A percentile compares a stretch with the other conserved stretches of the same genome.
These are phyloP conservation scores for Asparagopsis taxiformis DNA, from an alignment of 31 red algal genomes.

Conservation along the genomic window DNA sequence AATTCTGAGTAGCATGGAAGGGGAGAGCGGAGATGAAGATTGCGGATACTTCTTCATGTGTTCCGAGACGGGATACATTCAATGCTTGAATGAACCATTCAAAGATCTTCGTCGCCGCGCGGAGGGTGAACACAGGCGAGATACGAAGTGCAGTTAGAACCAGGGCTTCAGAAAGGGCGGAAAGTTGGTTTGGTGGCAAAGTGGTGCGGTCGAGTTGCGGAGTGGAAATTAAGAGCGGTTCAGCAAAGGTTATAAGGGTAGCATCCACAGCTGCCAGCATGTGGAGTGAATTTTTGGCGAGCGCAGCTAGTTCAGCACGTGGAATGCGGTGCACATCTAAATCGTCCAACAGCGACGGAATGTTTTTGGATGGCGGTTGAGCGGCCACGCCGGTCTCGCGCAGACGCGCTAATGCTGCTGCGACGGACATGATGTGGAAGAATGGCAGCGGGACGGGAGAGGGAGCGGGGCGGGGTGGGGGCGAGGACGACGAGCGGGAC, in stretches of 20 bases:
- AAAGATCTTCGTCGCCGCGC: constrained; percentile 6
- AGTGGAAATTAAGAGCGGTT: not conserved
- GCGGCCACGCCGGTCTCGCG: not conserved
- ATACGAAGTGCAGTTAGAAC: constrained; percentile 14
- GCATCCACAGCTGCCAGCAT: not conserved
- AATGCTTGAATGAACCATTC: constrained; percentile 46
- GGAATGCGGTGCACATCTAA: not conserved
- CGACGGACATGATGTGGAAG: constrained; percentile 31
- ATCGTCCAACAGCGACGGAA: not conserved
- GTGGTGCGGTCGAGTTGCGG: constrained; percentile 26
- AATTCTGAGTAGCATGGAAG: constrained; percentile 4
- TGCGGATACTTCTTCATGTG: constrained; percentile 24
- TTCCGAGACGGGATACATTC: constrained; percentile 6
- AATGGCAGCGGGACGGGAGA: not conserved
- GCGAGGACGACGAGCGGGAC: not conserved
- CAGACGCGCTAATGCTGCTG: constrained; percentile 21
- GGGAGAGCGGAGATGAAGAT: constrained; percentile 33
- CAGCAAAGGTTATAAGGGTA: not conserved
- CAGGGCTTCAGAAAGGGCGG: not conserved
- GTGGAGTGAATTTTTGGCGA: not conserved
- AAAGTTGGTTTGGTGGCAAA: not conserved
- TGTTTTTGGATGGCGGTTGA: not conserved
- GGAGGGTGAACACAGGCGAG: constrained; percentile 31
- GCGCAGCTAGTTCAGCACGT: not conserved
- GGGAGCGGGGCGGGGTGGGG: not conserved